Evolutionary conservation across 1,284 basidiomycete species (phyloP), one percentile per base, ranked within the genome.

Genomic region (Ganoderma multipileum): DNA sequence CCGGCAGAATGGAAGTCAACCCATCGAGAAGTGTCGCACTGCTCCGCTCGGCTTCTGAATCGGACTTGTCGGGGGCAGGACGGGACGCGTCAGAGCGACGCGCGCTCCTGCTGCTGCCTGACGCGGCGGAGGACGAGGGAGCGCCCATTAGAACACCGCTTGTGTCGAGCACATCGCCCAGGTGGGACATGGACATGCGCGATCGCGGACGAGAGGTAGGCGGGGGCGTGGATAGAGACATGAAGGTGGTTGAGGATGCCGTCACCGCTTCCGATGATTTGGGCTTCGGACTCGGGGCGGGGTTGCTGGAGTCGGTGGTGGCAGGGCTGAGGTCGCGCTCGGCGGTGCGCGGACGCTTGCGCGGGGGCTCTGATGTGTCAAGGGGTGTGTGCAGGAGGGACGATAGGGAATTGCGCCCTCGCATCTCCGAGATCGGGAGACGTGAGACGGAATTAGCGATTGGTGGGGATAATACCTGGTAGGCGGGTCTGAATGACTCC

Each of bases 311-410:
- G 7, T 33, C 66, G n/a, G 30, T 41, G 12, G 66, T 20, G 38
- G 44, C 28, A 16, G 38, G 20, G 36, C 28, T 50, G 30, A 14
- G 20, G 28, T 60, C 64, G 39, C 57, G 61, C 58, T 69, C 68
- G 38, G 67, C 57, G 44, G 62, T 73, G 63, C 72, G 62, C 58
- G 71, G 71, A 66, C 72, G 72, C 57, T 74, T 74, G 44, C 72
- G 68, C 12, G 71, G 71, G 12, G 69, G 67, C 39, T 69, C 66
- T 44, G 47, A 12, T 39, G 44, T 63, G 42, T 20, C 52, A 36
- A 55, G 42, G 20, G 70, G 65, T 42, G 63, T 11, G 39, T 38
- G 55, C 36, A 58, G 9, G 33, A 38, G 30, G n/a, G 55, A 38
- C 8, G 36, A 58, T 14, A 58, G 33, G 23, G 60, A 28, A 33